Evolutionary conservation across 2,329 filamentous ascomycete species (phyloP).

Genomic region (Claviceps monticola): DNA sequence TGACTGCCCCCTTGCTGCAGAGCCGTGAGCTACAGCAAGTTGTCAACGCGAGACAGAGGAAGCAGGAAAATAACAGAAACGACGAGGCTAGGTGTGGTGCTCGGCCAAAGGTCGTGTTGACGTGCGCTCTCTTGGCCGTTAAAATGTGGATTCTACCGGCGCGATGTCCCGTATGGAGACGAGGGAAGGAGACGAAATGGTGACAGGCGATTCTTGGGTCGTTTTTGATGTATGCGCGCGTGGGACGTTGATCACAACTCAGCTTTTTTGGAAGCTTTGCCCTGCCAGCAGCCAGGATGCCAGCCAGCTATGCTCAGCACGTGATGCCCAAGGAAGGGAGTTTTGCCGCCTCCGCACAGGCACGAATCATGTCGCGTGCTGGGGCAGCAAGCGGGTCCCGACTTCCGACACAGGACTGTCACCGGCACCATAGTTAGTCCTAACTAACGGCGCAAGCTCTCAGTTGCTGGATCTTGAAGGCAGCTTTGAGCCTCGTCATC

Average conservation of each 20-base stretch:
- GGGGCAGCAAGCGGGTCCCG: not conserved
- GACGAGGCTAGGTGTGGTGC: not conserved
- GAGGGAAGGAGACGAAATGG: not conserved
- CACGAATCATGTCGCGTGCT: not conserved
- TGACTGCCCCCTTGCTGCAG: not conserved
- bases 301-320: too few species aligned
- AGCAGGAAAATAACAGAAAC: not conserved
- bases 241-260: too few species aligned
- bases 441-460: not conserved
- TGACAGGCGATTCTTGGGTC: not conserved
- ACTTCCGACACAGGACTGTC: not conserved
- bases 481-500: constrained; percentile 44
- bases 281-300: not conserved
- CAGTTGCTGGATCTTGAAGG: constrained; percentile 18
- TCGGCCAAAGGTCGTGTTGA: not conserved
- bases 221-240: too few species aligned
- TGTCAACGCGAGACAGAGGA: not conserved
- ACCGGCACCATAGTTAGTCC: not conserved
- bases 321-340: not conserved
- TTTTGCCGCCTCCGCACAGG: not conserved
- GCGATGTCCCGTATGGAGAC: not conserved
- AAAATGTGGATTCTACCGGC: not conserved
- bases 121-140: not conserved
- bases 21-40: not conserved
- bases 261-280: too few species aligned